Evolutionary conservation across 129 eudicot genomes (phyloP).

Genomic region (Flaveria sonorensis): DNA sequence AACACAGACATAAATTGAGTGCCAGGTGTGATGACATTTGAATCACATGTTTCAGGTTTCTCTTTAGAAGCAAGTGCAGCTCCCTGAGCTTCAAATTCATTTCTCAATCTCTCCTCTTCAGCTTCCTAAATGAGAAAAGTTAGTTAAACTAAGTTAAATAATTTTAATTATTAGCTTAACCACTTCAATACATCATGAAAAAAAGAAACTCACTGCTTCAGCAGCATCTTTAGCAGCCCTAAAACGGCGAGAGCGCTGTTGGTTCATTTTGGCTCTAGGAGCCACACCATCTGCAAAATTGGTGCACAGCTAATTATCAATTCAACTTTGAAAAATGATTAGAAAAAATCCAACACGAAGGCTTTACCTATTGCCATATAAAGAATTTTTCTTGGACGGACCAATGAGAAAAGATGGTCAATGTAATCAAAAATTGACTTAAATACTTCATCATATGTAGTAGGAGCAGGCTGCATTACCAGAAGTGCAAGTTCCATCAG

Average conservation of each 20-base stretch:
- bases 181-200: background rate
- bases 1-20: constrained; percentile 93
- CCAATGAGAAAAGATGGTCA: constrained; percentile 85
- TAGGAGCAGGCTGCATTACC: constrained; percentile 80
- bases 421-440: constrained; percentile 86
- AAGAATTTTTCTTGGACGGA: constrained; percentile 92
- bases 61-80: constrained; percentile 61
- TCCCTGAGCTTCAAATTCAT: constrained; percentile 75
- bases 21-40: constrained; percentile 96
- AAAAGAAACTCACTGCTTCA: constrained; percentile 70
- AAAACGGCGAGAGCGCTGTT: constrained; percentile 93
- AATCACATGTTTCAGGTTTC: constrained; percentile 84
- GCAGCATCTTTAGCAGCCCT: constrained; percentile 99
- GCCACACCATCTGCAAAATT: constrained; percentile 88
- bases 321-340: constrained; percentile 14
- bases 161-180: constrained; percentile 2
- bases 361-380: constrained; percentile 89
- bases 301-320: constrained; percentile 4
- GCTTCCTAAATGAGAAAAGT: constrained; percentile 61
- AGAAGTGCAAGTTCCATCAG: constrained; percentile 23
- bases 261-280: constrained; percentile 99
- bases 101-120: constrained; percentile 80
- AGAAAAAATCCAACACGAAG: constrained; percentile 6
- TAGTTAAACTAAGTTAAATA: background rate
- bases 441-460: constrained; percentile 85